A percentile compares a stretch with the other conserved stretches of the same genome.
These are phyloP conservation scores for Pyrus betulifolia DNA, from an alignment of 306 rosid species.

Conservation along the genomic window DNA sequence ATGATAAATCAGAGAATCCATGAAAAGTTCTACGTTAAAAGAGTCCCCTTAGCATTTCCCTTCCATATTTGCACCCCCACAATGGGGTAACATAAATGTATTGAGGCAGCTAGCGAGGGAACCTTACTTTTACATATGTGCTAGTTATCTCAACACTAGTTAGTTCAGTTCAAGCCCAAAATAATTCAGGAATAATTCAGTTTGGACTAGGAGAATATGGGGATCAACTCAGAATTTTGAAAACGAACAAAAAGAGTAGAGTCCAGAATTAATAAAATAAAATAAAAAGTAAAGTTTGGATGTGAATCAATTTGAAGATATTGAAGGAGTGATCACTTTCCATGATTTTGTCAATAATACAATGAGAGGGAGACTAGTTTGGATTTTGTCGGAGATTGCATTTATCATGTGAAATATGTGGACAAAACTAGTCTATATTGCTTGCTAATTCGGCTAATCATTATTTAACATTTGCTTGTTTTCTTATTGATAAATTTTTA, in stretches of 20 bases:
- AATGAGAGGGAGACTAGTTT: neutral
- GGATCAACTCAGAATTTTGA: neutral
- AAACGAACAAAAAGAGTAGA: neutral
- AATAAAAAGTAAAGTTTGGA: neutral
- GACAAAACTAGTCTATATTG: neutral
- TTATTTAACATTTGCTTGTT: neutral
- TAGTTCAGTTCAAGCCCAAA: neutral
- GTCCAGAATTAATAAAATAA: neutral
- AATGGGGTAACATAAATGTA: too few species aligned
- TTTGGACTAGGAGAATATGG: neutral
- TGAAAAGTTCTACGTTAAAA: rapidly evolving
- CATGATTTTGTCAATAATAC: neutral
- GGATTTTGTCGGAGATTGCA: neutral
- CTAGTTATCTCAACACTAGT: too few species aligned
- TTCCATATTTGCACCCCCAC: too few species aligned
- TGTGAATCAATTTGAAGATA: neutral
- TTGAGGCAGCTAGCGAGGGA: too few species aligned
- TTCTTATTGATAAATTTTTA: neutral
- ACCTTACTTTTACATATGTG: too few species aligned
- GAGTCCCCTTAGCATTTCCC: too few species aligned
- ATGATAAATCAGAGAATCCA: too few species aligned
- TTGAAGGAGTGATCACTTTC: neutral
- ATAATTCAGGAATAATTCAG: neutral
- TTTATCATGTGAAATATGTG: neutral
- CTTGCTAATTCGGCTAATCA: neutral